A percentile compares a stretch with the other conserved stretches of the same genome.
Evolutionary conservation across 495 filamentous ascomycete species (phyloP).

Genomic region (Hypoxylon perforatum): DNA sequence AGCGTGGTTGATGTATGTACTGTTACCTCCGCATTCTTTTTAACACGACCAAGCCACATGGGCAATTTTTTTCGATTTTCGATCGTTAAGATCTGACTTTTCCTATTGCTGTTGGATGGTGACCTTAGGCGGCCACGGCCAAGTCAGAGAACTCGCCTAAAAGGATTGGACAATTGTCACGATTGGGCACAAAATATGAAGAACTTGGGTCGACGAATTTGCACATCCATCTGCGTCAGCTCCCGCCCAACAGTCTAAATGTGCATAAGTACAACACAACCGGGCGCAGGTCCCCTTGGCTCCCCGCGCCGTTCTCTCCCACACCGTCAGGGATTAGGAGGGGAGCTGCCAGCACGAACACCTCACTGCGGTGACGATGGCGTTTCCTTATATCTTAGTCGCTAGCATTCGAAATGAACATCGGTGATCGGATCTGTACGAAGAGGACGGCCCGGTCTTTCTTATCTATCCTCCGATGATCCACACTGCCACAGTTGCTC

Average conservation of each 20-base stretch:
- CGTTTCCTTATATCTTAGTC: not conserved
- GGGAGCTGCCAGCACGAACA: not conserved
- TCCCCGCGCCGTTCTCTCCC: not conserved
- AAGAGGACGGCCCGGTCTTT: conserved; percentile 8
- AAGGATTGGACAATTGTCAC: conserved; percentile 30
- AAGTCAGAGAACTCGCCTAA: conserved; percentile 20
- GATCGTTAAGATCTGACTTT: conserved; percentile 24
- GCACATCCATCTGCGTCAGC: conserved; percentile 29
- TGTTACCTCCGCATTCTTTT: conserved; percentile 23
- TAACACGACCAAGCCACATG: conserved; percentile 25
- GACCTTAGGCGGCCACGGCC: conserved; percentile 30
- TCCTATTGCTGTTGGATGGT: conserved; percentile 12
- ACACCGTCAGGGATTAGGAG: not conserved
- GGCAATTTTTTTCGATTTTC: conserved; percentile 15
- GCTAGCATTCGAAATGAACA: not conserved
- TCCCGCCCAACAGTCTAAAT: conserved; percentile 28
- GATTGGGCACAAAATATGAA: conserved; percentile 34
- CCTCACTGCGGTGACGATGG: not conserved
- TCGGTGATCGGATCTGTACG: conserved; percentile 2
- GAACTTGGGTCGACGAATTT: conserved; percentile 32
- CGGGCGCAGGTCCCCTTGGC: conserved; percentile 31
- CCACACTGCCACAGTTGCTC: not conserved
- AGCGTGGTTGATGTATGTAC: conserved; percentile 37
- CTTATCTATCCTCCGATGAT: conserved; percentile 1
- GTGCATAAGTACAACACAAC: conserved; percentile 28